Base-by-base conservation (phyloP, 257 asterid genomes). In the Solanum etuberosum region DNA sequence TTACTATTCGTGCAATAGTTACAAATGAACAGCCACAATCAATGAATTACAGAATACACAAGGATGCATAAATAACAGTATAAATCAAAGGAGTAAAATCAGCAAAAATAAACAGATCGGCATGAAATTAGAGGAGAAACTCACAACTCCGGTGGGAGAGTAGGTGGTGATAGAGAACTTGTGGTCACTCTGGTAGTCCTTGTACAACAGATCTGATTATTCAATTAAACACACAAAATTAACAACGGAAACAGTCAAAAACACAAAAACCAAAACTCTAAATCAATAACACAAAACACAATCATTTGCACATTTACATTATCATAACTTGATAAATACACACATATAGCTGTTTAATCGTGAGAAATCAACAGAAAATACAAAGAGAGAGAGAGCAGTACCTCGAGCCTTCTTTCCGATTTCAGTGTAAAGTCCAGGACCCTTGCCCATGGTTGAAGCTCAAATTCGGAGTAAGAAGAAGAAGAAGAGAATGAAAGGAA, bases 381-480 rank as follows among this genome's bases (percentile, higher is more conserved):
- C 20, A 61, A 67, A 31, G 10, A 59, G 37, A 59, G 10, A 57
- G 16, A 83, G 72, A n/a, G 57, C 57, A 18, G 57, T 72, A 95
- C 99, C 99, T 94, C 98, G 84, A 85, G 98, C 93, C 83, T 89
- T 94, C 87, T 94, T 96, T 90, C 99, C 99, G 84, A 96, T 95
- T 72, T 94, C 98, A 42, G 95, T 32, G 97, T 96, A 96, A 70
- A 96, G 96, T 57, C 98, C 99, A 27, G 98, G 99, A 86, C 99
- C 99, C 88, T 95, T 96, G 78, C 91, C 96, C 99, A 96, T 96
- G 88, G 46, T 90, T 89, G 70, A 87, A 86, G 63, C 63, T 16
- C 43, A 11, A 74, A 85, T 59, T 63, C 43, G 20, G 18, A 76
- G 83, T 70, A 85, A 38, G 86, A 76, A 85, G 86, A 32, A 77